Conservation (phyloP, 352 stramenopile species). For the Pythium aristosporum region DNA sequence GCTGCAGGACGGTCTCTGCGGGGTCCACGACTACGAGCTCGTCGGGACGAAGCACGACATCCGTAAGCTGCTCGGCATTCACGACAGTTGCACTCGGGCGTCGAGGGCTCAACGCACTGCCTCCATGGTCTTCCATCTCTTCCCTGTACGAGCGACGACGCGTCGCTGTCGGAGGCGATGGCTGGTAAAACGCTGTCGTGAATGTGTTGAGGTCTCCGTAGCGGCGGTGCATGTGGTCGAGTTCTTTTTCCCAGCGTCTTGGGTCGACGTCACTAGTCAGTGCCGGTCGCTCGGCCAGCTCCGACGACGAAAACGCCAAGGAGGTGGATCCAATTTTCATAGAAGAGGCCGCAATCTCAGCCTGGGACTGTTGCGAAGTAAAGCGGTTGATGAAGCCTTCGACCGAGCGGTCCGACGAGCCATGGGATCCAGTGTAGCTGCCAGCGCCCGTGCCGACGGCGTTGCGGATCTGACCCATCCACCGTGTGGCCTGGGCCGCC, state of each 20-base stretch:
- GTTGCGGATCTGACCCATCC: constrained; percentile 45
- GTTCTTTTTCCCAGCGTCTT: constrained; percentile 41
- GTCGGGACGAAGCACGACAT: constrained; percentile 18
- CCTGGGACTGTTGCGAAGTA: constrained; percentile 33
- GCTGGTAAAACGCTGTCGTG: constrained; percentile 32
- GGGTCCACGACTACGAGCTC: neutral
- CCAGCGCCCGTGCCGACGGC: constrained; percentile 31
- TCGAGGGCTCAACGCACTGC: constrained; percentile 1
- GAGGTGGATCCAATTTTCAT: neutral
- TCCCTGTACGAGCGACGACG: constrained; percentile 1
- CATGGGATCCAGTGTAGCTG: constrained; percentile 8
- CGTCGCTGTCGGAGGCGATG: neutral
- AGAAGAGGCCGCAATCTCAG: neutral
- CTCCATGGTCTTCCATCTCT: neutral
- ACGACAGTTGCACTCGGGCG: neutral
- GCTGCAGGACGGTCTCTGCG: neutral
- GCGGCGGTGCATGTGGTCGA: constrained; percentile 56
- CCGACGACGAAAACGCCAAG: constrained; percentile 43
- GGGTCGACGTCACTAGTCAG: neutral
- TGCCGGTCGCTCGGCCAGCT: neutral
- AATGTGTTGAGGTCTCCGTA: constrained; percentile 42
- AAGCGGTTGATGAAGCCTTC: constrained; percentile 71
- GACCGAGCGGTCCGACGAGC: constrained; percentile 44
- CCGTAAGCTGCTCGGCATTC: constrained; percentile 16
- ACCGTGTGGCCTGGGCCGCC: constrained; percentile 29